Base-by-base conservation (phyloP, 179 eudicot genomes). In the Nepenthes alata region DNA sequence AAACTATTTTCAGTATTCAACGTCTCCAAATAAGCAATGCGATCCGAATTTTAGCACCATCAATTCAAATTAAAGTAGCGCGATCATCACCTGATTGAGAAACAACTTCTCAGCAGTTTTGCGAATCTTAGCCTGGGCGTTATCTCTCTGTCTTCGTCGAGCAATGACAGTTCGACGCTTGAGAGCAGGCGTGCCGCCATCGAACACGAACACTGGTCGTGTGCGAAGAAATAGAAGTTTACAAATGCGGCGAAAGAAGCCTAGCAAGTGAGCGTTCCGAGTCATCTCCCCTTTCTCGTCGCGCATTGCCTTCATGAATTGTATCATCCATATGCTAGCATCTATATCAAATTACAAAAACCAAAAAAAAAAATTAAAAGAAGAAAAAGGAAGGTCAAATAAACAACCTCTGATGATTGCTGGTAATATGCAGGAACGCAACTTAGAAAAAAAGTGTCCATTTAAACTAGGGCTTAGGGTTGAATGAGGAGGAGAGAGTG, bases 311-410 rank as follows among this genome's bases (percentile, higher is more conserved):
- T 93, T 93, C 86, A 93, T 83, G 66, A 93, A 93, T 69, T 93
- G 98, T 8, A 93, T 66, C 88, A 93, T 83, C 98, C 98, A 93
- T 77, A 93, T 93, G 72, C 98, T 93, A 41, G 98, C 98, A 76
- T 93, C 98, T 93, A 74, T 52, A 63, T 4, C 35, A 37, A 58
- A 41, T 47, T 10, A 39, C 25, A 25, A 25, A 44, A 9, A 13
- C 35, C 35, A 11, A 1, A 11, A 36, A 67, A 10, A 6, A 2
- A n/a, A 34, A 66, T n/a, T n/a, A n/a, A 13, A 9, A 36, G n/a
- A 15, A 34, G 25, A 35, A 4, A 15, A 11, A 4, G 10, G 4
- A 36, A 62, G 44, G 35, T 25, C 25, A 25, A 25, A 25, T 25
- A 25, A 25, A 25, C 6, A 25, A 35, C 35, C 11, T 62, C 14